Evolutionary conservation across 2,329 filamentous ascomycete genomes (phyloP).

Genomic region (Aschersonia sp.): DNA sequence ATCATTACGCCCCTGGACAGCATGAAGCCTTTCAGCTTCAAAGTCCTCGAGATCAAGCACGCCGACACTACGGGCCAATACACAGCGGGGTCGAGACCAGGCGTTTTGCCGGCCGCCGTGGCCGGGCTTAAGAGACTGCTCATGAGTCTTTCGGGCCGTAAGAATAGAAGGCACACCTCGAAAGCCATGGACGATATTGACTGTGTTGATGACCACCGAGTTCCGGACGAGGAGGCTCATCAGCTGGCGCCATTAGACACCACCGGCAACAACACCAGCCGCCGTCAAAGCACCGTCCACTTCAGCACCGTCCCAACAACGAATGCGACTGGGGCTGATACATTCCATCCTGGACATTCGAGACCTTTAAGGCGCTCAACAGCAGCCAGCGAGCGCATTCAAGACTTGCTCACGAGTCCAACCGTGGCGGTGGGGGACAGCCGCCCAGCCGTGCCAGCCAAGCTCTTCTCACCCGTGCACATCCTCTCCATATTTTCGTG

Average conservation of each 20-base stretch:
- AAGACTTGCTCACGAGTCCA: slow-evolving; percentile 27
- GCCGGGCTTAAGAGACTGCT: not conserved
- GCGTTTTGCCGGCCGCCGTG: not conserved
- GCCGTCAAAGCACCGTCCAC: not conserved
- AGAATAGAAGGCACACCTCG: not conserved
- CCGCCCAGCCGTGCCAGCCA: slow-evolving; percentile 32
- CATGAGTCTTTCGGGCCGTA: not conserved
- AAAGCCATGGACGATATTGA: not conserved
- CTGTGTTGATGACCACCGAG: not conserved
- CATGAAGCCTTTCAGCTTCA: slow-evolving; percentile 30
- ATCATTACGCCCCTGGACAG: slow-evolving; percentile 42
- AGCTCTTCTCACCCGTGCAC: slow-evolving; percentile 35
- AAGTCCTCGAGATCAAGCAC: slow-evolving; percentile 33
- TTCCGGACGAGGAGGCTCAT: not conserved
- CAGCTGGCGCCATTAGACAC: not conserved
- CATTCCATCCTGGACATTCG: not conserved
- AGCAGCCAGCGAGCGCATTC: slow-evolving; percentile 16
- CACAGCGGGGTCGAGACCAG: not conserved
- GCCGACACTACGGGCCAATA: slow-evolving; percentile 8
- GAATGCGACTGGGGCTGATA: slow-evolving; percentile 1
- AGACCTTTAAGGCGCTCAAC: not conserved
- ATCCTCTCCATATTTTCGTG: slow-evolving; percentile 36
- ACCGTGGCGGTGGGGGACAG: slow-evolving; percentile 21
- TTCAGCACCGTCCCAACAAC: slow-evolving; percentile 1
- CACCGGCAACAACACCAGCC: not conserved